Evolutionary conservation across 805 yeast species (phyloP).

Genomic region (Kregervanrija delftensis): DNA sequence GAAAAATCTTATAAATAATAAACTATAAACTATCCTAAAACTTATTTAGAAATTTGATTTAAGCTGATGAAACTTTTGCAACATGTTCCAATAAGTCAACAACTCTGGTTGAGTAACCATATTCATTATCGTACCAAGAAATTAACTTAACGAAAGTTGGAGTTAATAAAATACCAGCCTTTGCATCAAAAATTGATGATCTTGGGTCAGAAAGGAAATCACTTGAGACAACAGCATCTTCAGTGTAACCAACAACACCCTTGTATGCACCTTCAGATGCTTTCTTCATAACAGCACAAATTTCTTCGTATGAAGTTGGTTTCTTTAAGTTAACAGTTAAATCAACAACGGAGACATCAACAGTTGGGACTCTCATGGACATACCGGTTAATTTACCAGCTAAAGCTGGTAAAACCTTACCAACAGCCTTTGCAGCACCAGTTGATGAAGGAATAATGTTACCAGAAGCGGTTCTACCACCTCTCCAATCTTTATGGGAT

Average conservation of each 20-base stretch:
- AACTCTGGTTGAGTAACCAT: conserved; percentile 94
- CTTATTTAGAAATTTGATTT: conserved; percentile 4
- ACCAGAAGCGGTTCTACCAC: conserved; percentile 95
- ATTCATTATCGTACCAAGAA: conserved; percentile 96
- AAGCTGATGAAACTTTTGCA: conserved; percentile 44
- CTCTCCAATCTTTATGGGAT: conserved; percentile 97
- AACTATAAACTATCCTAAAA: neutral
- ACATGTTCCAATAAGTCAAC: conserved; percentile 82
- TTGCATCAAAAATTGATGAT: conserved; percentile 86
- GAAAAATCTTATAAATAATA: neutral
- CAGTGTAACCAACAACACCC: conserved; percentile 86
- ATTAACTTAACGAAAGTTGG: conserved; percentile 86
- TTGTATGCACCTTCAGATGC: conserved; percentile 72
- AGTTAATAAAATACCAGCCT: conserved; percentile 84
- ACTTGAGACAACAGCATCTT: conserved; percentile 85
- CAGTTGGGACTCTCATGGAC: conserved; percentile 91
- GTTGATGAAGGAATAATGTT: conserved; percentile 94
- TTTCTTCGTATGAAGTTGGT: conserved; percentile 76
- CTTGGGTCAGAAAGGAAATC: conserved; percentile 80
- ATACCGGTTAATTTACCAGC: conserved; percentile 93
- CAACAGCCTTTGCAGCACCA: conserved; percentile 97
- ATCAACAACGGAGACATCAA: conserved; percentile 90
- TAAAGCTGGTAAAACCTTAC: conserved; percentile 86
- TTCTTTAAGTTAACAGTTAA: conserved; percentile 77
- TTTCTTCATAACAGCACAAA: conserved; percentile 67